Evolutionary conservation across 2,329 filamentous ascomycete genomes (phyloP), one percentile per base, ranked within the genome.

Genomic region (Botrytis sinoallii): DNA sequence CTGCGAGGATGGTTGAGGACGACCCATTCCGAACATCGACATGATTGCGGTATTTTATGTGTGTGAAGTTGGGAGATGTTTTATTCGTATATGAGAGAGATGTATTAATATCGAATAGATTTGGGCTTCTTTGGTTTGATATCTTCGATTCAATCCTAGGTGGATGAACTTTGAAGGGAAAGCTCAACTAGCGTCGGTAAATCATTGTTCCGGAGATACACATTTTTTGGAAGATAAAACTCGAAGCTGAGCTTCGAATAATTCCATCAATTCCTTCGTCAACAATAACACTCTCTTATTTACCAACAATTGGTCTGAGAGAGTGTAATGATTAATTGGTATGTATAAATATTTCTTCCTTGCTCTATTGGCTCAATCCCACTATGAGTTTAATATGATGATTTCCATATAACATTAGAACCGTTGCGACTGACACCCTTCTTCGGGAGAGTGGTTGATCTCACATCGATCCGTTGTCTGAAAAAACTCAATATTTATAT

Each of bases 1-100:
- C 84, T 94, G 95, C 81, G 95, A 97, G 77, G 94, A 92, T 83
- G 95, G 92, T 86, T 98, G 94, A 76, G 93, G 93, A 78, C 90
- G 87, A 81, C 87, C 86, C 82, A 92, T 89, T 82, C 91, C 91
- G 79, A 93, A 88, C 86, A 92, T 92, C 73, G 91, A 92, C 91
- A 93, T 93, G 72, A 79, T 87, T 82, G 77, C 74, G 68, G 74
- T 74, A 67, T 72, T 44, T 65, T 35, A 10, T 38, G 29, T 52
- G 14, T 48, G n/a, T 38, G 42, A 38, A 42, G 35, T 38, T 63
- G 70, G 48, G 10, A 52, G 12, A 22, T 55, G 55, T 63, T 38
- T 55, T 42, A 52, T 72, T 60, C 14, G 22, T 52, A 61, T 35
- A 29, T 7, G 52, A 57, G 29, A 35, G n/a, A 18, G 38, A 32